These are phyloP conservation scores for Colletotrichum gloeosporioides DNA, from an alignment of 2,329 filamentous ascomycete species.

Conservation along the genomic window DNA sequence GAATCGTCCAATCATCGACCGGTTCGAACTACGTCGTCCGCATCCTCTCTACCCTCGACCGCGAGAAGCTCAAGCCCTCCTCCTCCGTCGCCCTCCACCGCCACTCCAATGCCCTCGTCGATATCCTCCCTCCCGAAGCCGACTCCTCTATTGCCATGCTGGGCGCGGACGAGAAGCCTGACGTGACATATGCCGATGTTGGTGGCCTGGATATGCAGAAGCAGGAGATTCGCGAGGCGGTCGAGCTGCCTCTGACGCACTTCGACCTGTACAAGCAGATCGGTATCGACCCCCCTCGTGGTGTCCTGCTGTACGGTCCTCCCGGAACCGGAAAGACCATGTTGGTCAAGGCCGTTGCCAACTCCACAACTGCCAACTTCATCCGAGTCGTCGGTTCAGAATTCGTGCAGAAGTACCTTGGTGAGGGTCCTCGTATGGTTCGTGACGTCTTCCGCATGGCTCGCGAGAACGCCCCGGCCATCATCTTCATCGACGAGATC, in stretches of 20 bases:
- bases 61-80: constrained; percentile 96
- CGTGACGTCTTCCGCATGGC: constrained; percentile 99
- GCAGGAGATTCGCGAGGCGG: constrained; percentile 97
- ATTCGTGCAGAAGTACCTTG: constrained; percentile 92
- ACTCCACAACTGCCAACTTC: constrained; percentile 90
- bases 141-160: constrained; percentile 99
- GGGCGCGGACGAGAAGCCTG: constrained; percentile 94
- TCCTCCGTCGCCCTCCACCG: constrained; percentile 97
- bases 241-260: constrained; percentile 94
- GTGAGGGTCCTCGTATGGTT: constrained; percentile 96
- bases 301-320: constrained; percentile 80
- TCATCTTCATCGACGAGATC: constrained; percentile 99
- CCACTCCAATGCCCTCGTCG: constrained; percentile 97
- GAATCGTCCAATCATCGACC: constrained; percentile 97
- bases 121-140: constrained; percentile 97
- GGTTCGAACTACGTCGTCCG: constrained; percentile 99
- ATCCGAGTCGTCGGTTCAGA: constrained; percentile 92
- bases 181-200: constrained; percentile 97
- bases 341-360: constrained; percentile 90
- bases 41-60: constrained; percentile 96
- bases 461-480: constrained; percentile 94
- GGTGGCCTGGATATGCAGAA: constrained; percentile 99
- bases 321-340: constrained; percentile 83
- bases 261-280: constrained; percentile 99
- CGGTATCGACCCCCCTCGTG: constrained; percentile 95